Evolutionary conservation across 202 grass and related monocot genomes (phyloP), one percentile per base, ranked within the genome.

Genomic region (Zizania palustris): DNA sequence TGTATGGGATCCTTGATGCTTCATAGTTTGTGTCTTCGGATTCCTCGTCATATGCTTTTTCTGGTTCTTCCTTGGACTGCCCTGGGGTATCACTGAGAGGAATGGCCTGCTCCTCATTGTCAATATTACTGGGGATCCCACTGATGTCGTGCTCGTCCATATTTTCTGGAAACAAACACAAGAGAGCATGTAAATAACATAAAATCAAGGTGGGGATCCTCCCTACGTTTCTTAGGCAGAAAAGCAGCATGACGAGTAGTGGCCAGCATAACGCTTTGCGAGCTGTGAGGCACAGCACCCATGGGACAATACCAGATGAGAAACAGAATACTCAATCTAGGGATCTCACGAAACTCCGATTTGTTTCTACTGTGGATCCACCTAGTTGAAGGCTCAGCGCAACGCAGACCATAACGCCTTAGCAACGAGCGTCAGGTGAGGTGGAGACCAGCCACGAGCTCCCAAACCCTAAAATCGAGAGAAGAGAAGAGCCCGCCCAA

Each of bases 141-240:
- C 28, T 79, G 67, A 88, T 55, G 22, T 79, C 82, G 4, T 75
- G 74, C 20, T 42, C 81, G 37, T 91, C 88, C 91, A 93, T 93
- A 53, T 16, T 77, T 63, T 35, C 91, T 91, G 71, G 16, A 88
- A 69, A 62, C 65, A 72, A 39, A 13, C 19, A 75, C 28, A 11
- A 11, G 35, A 53, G 45, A 28, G 13, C 3, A 28, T 53, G 13
- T 88, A 66, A 59, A 5, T 13, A 14, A 9, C 60, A 73, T 5
- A 14, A 45, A 44, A 19, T 44, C 38, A 67, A 59, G 53, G 51
- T 8, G 16, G 2, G 51, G 6, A 55, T 55, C 45, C 45, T 48
- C 11, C 3, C 45, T 12, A 45, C 10, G 50, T 16, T 54, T 54
- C 49, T 51, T 14, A 15, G 15, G 1, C 49, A 51, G 15, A 51